These are phyloP conservation scores for Dimargaris verticillata DNA, from an alignment of 192 early-diverging fungal species.

Conservation along the genomic window DNA sequence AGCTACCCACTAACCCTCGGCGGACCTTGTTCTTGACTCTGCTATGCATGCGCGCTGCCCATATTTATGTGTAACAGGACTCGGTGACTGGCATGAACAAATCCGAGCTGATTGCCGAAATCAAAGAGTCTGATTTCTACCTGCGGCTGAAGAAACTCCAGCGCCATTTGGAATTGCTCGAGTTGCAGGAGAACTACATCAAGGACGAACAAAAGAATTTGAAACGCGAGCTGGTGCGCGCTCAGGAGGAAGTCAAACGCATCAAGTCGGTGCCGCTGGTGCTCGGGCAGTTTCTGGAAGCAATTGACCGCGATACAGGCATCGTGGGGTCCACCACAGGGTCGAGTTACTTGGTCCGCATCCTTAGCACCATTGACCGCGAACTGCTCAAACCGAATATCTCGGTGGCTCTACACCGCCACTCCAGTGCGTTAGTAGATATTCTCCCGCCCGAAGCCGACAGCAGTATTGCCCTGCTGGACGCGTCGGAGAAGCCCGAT, in stretches of 20 bases:
- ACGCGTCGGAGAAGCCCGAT: constrained; percentile 61
- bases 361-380: constrained; percentile 91
- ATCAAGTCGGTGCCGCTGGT: constrained; percentile 95
- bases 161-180: constrained; percentile 84
- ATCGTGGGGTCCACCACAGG: constrained; percentile 90
- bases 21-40: too few species aligned
- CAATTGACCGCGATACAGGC: constrained; percentile 90
- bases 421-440: constrained; percentile 94
- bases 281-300: constrained; percentile 96
- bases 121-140: constrained; percentile 75
- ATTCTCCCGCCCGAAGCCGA: constrained; percentile 92
- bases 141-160: constrained; percentile 87
- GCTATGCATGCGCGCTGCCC: too few species aligned
- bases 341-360: constrained; percentile 80
- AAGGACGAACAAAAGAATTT: constrained; percentile 97
- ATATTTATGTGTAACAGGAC: neutral
- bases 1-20: too few species aligned
- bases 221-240: constrained; percentile 82
- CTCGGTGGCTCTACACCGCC: constrained; percentile 88
- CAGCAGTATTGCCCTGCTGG: constrained; percentile 77
- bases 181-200: constrained; percentile 97
- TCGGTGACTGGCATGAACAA: neutral
- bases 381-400: constrained; percentile 89
- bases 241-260: constrained; percentile 95
- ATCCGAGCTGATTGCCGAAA: constrained; percentile 34